Conservation (phyloP, 352 stramenopile genomes). For the Vaucheria bursata region DNA sequence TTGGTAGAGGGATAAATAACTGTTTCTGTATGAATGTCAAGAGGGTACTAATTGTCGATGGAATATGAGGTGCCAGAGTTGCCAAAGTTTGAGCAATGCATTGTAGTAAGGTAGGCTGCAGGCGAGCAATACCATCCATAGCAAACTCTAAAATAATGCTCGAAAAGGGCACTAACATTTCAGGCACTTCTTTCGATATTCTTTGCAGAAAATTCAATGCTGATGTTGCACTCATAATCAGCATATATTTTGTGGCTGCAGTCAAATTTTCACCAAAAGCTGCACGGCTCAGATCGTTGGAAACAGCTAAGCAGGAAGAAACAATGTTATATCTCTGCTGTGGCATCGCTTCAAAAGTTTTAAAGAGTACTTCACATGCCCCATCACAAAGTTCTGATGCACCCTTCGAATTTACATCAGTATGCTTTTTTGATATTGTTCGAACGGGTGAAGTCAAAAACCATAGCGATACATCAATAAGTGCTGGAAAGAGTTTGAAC, state of each 20-base stretch:
- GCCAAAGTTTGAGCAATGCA: neutral
- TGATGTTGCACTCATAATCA: neutral
- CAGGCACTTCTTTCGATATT: neutral
- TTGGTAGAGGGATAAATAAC: neutral
- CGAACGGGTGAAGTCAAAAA: neutral
- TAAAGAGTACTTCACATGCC: neutral
- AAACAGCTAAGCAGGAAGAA: neutral
- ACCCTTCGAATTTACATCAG: neutral
- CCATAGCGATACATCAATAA: neutral
- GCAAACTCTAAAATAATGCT: neutral
- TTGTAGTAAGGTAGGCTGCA: neutral
- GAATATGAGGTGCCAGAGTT: neutral
- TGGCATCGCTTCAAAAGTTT: neutral
- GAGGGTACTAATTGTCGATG: neutral
- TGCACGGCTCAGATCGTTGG: neutral
- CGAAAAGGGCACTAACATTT: neutral
- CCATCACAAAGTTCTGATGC: neutral
- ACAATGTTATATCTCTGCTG: neutral
- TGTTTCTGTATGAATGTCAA: neutral
- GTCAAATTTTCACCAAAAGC: neutral
- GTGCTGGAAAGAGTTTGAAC: neutral
- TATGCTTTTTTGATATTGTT: neutral
- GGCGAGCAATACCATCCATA: neutral
- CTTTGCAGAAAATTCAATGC: neutral
- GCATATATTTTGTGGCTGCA: neutral